Evolutionary conservation across 768 basidiomycete genomes (phyloP).

Genomic region (Xerocomellus intermedius): DNA sequence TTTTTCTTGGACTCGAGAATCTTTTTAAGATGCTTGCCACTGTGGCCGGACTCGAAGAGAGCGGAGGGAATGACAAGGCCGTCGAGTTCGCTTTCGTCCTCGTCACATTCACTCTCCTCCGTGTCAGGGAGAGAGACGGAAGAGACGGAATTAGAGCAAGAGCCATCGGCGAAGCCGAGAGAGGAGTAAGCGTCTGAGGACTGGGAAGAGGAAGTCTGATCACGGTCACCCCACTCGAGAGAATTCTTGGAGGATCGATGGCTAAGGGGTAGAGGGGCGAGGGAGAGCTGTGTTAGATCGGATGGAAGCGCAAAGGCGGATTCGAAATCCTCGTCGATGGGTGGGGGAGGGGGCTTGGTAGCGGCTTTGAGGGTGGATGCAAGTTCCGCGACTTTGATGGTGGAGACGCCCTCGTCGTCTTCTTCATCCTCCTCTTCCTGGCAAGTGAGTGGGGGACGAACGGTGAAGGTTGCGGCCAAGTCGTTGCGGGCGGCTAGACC

Average conservation of each 20-base stretch:
- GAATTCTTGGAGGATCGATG: constrained; percentile 82
- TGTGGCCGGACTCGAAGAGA: constrained; percentile 70
- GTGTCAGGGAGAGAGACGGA: constrained; percentile 65
- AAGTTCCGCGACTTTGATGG: constrained; percentile 70
- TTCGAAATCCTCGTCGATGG: constrained; percentile 75
- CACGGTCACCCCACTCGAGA: constrained; percentile 83
- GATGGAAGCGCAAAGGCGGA: constrained; percentile 78
- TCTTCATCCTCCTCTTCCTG: constrained; percentile 57
- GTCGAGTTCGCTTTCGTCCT: constrained; percentile 74
- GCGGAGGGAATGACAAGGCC: constrained; percentile 76
- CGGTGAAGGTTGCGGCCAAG: constrained; percentile 45
- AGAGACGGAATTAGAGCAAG: constrained; percentile 69
- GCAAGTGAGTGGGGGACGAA: constrained; percentile 59
- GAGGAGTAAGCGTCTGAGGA: constrained; percentile 87
- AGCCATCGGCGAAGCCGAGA: constrained; percentile 70
- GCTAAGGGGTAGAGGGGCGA: constrained; percentile 71
- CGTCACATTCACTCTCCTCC: constrained; percentile 66
- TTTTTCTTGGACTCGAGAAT: constrained; percentile 56
- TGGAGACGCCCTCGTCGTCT: constrained; percentile 79
- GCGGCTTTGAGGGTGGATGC: constrained; percentile 36
- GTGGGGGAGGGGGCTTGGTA: constrained; percentile 34
- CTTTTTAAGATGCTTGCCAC: constrained; percentile 48
- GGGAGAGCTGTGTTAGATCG: constrained; percentile 78
- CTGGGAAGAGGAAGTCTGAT: constrained; percentile 78
- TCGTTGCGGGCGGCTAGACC: constrained; percentile 41